These are phyloP conservation scores for Pseudogymnoascus sp. DNA, from an alignment of 2,329 filamentous ascomycete genomes.

Conservation along the genomic window DNA sequence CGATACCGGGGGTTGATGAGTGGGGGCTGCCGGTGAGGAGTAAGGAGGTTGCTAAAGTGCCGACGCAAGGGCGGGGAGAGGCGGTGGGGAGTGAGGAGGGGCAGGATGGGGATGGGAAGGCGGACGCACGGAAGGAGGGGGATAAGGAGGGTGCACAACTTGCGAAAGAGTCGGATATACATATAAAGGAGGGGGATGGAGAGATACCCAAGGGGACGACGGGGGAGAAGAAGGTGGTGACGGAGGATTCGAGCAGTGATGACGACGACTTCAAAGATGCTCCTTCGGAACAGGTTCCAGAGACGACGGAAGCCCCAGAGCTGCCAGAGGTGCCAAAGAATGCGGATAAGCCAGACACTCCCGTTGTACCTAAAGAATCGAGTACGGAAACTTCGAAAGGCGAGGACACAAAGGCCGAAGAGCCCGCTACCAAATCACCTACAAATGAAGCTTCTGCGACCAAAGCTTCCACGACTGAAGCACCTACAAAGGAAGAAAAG, in stretches of 20 bases:
- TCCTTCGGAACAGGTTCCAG: conserved; percentile 26
- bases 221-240: conserved; percentile 12
- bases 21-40: conserved; percentile 11
- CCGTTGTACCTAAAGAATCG: neutral
- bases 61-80: neutral
- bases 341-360: neutral
- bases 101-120: neutral
- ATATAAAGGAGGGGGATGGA: conserved; percentile 10
- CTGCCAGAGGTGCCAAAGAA: neutral
- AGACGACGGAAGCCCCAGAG: conserved; percentile 14
- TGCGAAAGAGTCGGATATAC: conserved; percentile 12
- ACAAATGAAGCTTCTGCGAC: neutral
- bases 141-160: no score
- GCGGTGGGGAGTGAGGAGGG: neutral
- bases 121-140: no score
- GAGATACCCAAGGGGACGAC: conserved; percentile 17
- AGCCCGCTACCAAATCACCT: neutral
- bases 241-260: conserved; percentile 30
- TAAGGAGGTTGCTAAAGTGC: neutral
- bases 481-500: neutral
- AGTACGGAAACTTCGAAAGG: neutral
- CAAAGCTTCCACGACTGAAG: neutral
- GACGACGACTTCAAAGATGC: conserved; percentile 35
- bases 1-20: conserved; percentile 21
- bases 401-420: neutral